Conservation (phyloP, 1,139 yeast species). For the Sugiyamaella pinicola region DNA sequence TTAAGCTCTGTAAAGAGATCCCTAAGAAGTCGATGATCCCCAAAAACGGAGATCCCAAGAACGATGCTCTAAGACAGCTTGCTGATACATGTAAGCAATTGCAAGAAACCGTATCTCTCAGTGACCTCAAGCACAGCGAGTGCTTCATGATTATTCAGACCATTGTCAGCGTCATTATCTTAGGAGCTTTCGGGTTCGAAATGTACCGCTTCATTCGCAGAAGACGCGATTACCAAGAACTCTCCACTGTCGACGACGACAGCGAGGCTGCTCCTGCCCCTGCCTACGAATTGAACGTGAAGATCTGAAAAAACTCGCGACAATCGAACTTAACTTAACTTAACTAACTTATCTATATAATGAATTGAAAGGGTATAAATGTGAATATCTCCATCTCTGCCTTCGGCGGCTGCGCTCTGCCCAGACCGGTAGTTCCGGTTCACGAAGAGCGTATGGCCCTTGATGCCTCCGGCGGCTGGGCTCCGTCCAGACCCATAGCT, state of each 20-base stretch:
- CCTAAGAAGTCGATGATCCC: constrained; percentile 7
- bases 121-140: not conserved
- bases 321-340: not conserved
- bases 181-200: constrained; percentile 14
- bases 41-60: constrained; percentile 3
- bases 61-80: constrained; percentile 1
- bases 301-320: not conserved
- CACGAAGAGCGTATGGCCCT: not conserved
- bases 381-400: not conserved
- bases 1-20: not conserved
- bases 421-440: not conserved
- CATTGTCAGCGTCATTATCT: constrained; percentile 10
- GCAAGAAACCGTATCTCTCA: constrained; percentile 1
- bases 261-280: constrained; percentile 16
- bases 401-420: not conserved
- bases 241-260: constrained; percentile 2
- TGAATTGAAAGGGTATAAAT: not conserved
- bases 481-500: too few relatives aligned
- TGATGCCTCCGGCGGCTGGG: too few relatives aligned
- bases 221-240: constrained; percentile 13
- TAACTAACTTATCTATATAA: constrained; percentile 1
- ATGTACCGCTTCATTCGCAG: constrained; percentile 14
- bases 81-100: constrained; percentile 5
- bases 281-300: constrained; percentile 4
- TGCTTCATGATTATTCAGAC: constrained; percentile 10